Conservation (phyloP, 208 protist species). For the Leishmania amazonensis region DNA sequence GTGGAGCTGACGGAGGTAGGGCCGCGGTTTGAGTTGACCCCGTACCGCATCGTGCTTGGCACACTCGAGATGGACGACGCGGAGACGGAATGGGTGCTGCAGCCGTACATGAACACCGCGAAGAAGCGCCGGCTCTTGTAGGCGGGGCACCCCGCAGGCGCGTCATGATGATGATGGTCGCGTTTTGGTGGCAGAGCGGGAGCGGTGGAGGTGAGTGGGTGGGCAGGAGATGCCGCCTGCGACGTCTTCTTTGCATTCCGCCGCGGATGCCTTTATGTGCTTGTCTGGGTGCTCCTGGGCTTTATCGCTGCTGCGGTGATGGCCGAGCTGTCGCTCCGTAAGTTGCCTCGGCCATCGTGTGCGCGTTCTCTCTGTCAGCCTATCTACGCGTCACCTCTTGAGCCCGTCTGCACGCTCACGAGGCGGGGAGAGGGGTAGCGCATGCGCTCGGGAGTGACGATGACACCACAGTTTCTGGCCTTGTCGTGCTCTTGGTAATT, state of each 20-base stretch:
- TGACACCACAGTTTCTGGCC: background rate
- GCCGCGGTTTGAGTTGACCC: constrained; percentile 98
- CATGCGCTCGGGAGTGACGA: background rate
- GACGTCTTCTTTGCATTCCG: background rate
- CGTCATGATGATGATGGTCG: background rate
- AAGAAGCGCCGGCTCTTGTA: constrained; percentile 93
- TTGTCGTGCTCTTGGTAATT: background rate
- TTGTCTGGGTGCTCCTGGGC: background rate
- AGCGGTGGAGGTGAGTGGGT: background rate
- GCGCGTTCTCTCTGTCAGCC: background rate
- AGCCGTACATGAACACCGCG: constrained; percentile 98
- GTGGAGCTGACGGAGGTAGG: constrained; percentile 98
- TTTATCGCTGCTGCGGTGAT: background rate
- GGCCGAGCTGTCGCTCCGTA: background rate
- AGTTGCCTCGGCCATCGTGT: background rate
- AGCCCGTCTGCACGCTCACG: background rate
- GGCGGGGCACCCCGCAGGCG: background rate
- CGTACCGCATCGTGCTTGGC: constrained; percentile 97
- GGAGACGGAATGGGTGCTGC: constrained; percentile 98
- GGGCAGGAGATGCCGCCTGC: background rate
- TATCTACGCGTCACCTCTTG: background rate
- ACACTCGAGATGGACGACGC: constrained; percentile 96
- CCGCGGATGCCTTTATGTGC: background rate
- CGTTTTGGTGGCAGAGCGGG: background rate
- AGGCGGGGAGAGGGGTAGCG: background rate